Base-by-base conservation (phyloP, 2,329 filamentous ascomycete genomes). In the Venturia pyrina region DNA sequence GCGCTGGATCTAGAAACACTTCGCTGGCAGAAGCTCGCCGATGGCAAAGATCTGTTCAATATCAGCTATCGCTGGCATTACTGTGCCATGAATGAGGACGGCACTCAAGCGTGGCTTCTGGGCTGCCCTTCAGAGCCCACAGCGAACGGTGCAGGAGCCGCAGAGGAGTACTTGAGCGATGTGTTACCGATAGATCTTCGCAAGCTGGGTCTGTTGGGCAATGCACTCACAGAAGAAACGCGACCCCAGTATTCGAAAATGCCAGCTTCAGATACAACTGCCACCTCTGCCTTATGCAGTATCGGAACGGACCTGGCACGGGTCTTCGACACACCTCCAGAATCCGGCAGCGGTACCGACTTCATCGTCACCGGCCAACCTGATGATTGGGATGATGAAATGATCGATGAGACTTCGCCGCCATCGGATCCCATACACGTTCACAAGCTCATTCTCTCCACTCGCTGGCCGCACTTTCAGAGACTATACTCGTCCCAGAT, bases 1-100 rank as follows among this genome's bases (percentile, higher is more conserved):
- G 90, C 92, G 3, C 80, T 99, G 34, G 95, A 99, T 71, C 81
- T 99, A 13, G 89, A 89, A 66, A 89, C 90, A 0, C 79, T 98
- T 62, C 88, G 93, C 61, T 99, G 95, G 95, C 92, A 96, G 76
- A 96, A 93, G 74, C 82, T 99, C 21, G 95, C 93, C 1, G 93
- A 97, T 72, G 95, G 95, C 3, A 89, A 91, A 62, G 95, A 99
- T 73, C 88, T 99, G 43, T 99, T 97, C 78, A 90, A 90, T 70
- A 81, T 87, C 0, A 91, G 89, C n/a, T 98, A 95, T 75, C 87
- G 93, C 67, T 99, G 95, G 95, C 93, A 98, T 75, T 99, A 99
- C 74, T 98, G 95, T 75, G 96, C 92, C 3, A 89, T 97, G 78
- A 96, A 97, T 73, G 88, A 95, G 68, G 91, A 96, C 71, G 93